Evolutionary conservation across 2,329 filamentous ascomycete genomes (phyloP).

Genomic region (Waltergamsia citrina): DNA sequence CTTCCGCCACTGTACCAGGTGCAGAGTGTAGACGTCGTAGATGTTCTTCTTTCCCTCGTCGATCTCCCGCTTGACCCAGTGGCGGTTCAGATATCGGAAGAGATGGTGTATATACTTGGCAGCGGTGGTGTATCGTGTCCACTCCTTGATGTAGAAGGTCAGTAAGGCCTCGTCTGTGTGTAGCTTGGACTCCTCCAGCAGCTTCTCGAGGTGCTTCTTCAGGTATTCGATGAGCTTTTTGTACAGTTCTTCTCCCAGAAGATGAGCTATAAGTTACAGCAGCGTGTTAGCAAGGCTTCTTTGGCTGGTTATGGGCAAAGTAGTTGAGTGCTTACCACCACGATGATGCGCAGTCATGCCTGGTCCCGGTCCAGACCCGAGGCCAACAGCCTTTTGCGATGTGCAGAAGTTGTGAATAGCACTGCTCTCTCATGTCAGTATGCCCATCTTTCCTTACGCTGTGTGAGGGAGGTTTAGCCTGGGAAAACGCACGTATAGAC

Average conservation of each 20-base stretch:
- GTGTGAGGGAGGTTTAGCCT: not conserved
- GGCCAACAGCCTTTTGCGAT: slow-evolving; percentile 83
- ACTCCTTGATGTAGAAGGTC: slow-evolving; percentile 91
- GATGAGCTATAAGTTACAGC: slow-evolving; percentile 54
- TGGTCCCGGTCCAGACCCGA: slow-evolving; percentile 28
- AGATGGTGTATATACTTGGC: slow-evolving; percentile 97
- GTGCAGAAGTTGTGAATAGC: slow-evolving; percentile 99
- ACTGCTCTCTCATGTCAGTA: slow-evolving; percentile 24
- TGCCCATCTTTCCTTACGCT: not conserved
- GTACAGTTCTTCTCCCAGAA: slow-evolving; percentile 93
- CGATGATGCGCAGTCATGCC: slow-evolving; percentile 28
- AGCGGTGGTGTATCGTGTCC: slow-evolving; percentile 89
- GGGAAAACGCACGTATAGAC: slow-evolving; percentile 65
- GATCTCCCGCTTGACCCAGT: slow-evolving; percentile 99
- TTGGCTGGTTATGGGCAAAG: not conserved
- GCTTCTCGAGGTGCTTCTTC: slow-evolving; percentile 60
- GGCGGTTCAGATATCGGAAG: slow-evolving; percentile 90
- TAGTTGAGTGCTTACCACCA: slow-evolving; percentile 46
- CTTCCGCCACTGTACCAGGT: slow-evolving; percentile 89
- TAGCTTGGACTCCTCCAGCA: slow-evolving; percentile 63
- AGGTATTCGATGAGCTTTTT: slow-evolving; percentile 84
- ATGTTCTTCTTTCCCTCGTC: slow-evolving; percentile 98
- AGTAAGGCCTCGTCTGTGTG: slow-evolving; percentile 88
- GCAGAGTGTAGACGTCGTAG: slow-evolving; percentile 95
- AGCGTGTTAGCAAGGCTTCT: not conserved